Evolutionary conservation across 2,329 filamentous ascomycete species (phyloP), one percentile per base, ranked within the genome.

Genomic region (Colletotrichum sublineola): DNA sequence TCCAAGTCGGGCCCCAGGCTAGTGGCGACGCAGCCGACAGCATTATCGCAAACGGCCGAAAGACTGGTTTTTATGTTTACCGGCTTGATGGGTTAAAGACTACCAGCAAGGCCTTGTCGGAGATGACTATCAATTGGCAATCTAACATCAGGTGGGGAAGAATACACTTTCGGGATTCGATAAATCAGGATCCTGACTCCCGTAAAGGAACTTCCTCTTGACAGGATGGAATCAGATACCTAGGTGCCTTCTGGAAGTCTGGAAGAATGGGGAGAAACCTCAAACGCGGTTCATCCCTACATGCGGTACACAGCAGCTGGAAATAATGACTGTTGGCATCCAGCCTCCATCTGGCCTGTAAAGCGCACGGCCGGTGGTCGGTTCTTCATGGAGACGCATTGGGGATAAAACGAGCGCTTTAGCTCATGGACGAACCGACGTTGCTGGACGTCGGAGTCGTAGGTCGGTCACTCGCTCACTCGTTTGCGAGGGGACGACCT

Each of bases 41-140:
- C 68, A 57, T 52, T 52, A 38, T 58, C 46, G 65, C 68, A 68
- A 71, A 71, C 65, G 44, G 52, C 36, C 42, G 2, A 52, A n/a
- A 33, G 38, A 9, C 33, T 63, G n/a, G 14, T 40, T 20, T 29
- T 46, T 1, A 56, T 53, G 31, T 61, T 63, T 31, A 57, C 42
- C 61, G 48, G 53, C 48, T 48, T 38, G 63, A 33, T 40, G 44
- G 50, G 68, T 33, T 31, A 52, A 42, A 40, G 40, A 38, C 24
- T 5, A 15, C 38, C n/a, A 24, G 20, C 20, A 56, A 56, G 40
- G 15, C 63, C 38, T 48, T 9, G 44, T 48, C 48, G 46, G 14
- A 20, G 20, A 44, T 57, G 56, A n/a, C 65, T 29, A 44, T 58
- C 57, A 46, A 18, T 58, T 44, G 38, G 20, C 24, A 42, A 38